Evolutionary conservation across 805 yeast species (phyloP).

Genomic region (Wickerhamomyces kurtzmanii): DNA sequence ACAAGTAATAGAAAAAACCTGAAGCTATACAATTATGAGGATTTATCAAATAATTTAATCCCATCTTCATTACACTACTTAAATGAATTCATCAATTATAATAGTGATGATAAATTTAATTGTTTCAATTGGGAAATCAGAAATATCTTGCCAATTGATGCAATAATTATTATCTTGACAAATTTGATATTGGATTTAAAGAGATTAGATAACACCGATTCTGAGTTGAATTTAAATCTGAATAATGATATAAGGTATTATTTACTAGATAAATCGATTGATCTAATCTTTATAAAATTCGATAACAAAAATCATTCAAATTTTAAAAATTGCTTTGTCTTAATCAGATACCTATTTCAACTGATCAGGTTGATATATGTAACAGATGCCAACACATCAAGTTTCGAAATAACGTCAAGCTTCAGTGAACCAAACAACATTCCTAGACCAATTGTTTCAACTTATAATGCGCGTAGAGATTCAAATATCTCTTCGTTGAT

Average conservation of each 20-base stretch:
- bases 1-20: too few relatives aligned
- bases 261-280: slow-evolving; percentile 19
- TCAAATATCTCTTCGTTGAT: not conserved
- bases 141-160: slow-evolving; percentile 52
- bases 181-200: slow-evolving; percentile 44
- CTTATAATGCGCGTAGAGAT: not conserved
- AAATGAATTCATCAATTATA: slow-evolving; percentile 43
- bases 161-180: slow-evolving; percentile 40
- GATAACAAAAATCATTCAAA: slow-evolving; percentile 22
- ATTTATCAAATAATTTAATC: slow-evolving; percentile 40
- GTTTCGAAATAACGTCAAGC: too few relatives aligned
- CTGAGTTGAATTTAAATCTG: slow-evolving; percentile 20
- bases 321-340: slow-evolving; percentile 21
- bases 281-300: slow-evolving; percentile 20
- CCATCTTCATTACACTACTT: slow-evolving; percentile 49
- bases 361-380: slow-evolving; percentile 18
- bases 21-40: too few relatives aligned
- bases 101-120: slow-evolving; percentile 34
- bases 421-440: too few relatives aligned
- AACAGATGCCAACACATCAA: too few relatives aligned
- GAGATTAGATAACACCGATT: slow-evolving; percentile 7
- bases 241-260: slow-evolving; percentile 23
- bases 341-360: slow-evolving; percentile 21
- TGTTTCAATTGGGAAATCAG: slow-evolving; percentile 53
- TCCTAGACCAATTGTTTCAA: not conserved